Evolutionary conservation across 148 eudicot genomes (phyloP).

Genomic region (Chenopodium suecicum): DNA sequence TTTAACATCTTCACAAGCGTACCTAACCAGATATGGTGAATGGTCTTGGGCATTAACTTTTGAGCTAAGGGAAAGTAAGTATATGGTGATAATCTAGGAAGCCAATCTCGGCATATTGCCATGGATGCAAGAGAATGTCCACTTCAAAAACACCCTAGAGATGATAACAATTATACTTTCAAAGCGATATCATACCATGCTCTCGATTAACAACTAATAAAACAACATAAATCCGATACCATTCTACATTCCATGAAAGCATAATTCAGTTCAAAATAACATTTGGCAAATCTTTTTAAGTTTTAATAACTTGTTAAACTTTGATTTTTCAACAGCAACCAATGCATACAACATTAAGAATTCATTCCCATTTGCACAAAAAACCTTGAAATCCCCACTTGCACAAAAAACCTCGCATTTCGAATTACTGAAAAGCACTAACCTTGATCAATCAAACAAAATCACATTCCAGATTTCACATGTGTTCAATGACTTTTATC

Average conservation of each 20-base stretch:
- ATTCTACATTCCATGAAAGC: background rate
- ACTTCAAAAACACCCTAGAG: slow-evolving; percentile 24
- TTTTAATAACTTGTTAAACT: too few relatives aligned
- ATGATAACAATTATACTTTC: background rate
- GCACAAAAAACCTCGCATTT: background rate
- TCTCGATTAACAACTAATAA: background rate
- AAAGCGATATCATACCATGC: background rate
- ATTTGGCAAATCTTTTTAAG: background rate
- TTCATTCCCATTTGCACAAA: background rate
- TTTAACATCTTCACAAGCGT: slow-evolving; percentile 42
- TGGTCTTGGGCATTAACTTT: slow-evolving; percentile 32
- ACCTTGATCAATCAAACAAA: slow-evolving; percentile 3
- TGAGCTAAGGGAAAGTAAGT: slow-evolving; percentile 34
- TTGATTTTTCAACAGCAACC: too few relatives aligned
- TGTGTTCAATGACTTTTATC: background rate
- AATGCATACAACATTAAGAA: too few relatives aligned
- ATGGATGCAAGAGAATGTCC: slow-evolving; percentile 15
- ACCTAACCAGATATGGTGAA: slow-evolving; percentile 14
- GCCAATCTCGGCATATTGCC: slow-evolving; percentile 14
- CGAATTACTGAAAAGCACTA: background rate
- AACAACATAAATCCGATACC: background rate
- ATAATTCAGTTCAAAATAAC: background rate
- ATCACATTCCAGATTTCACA: slow-evolving; percentile 1
- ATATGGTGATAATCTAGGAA: slow-evolving; percentile 32
- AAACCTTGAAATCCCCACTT: background rate